Evolutionary conservation across 768 basidiomycete genomes (phyloP).

Genomic region (Tylopilus cervinicoccineus): DNA sequence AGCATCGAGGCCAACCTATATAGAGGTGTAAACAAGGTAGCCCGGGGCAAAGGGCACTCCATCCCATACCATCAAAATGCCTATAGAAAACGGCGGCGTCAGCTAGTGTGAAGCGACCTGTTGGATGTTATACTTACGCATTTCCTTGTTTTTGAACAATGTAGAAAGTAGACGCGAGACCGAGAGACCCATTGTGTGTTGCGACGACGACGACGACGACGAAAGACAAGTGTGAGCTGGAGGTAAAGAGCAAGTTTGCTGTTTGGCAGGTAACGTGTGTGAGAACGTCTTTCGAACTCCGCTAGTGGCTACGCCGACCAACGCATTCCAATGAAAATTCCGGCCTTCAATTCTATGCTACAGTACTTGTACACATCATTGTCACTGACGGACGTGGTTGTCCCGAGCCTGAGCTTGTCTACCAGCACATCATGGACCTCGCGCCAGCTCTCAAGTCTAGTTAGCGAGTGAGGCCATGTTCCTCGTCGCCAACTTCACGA

Average conservation of each 20-base stretch:
- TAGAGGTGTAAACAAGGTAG: conserved; percentile 7
- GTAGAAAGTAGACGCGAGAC: conserved; percentile 72
- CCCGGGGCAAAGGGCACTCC: conserved; percentile 18
- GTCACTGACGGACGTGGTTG: too few relatives aligned
- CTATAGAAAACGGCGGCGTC: conserved; percentile 43
- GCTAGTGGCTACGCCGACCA: conserved; percentile 19
- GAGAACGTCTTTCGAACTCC: conserved; percentile 34
- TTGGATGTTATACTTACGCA: conserved; percentile 67
- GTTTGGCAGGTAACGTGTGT: conserved; percentile 31
- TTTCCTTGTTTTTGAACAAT: conserved; percentile 98
- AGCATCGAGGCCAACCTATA: conserved; percentile 95
- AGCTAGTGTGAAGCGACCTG: conserved; percentile 19
- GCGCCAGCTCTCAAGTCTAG: too few relatives aligned
- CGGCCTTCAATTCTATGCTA: conserved; percentile 1
- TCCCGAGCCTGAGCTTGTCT: too few relatives aligned
- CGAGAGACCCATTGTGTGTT: conserved; percentile 68
- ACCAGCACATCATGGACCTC: too few relatives aligned
- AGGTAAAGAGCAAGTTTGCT: conserved; percentile 33
- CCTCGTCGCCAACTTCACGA: too few relatives aligned
- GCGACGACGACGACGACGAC: conserved; percentile 31
- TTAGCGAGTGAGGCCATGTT: too few relatives aligned
- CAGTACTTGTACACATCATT: conserved; percentile 9
- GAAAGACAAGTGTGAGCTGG: conserved; percentile 23
- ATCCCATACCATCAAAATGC: conserved; percentile 86
- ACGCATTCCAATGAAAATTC: neutral